Evolutionary conservation across 768 basidiomycete species (phyloP), one percentile per base, ranked within the genome.

Genomic region (Mycena rosella): DNA sequence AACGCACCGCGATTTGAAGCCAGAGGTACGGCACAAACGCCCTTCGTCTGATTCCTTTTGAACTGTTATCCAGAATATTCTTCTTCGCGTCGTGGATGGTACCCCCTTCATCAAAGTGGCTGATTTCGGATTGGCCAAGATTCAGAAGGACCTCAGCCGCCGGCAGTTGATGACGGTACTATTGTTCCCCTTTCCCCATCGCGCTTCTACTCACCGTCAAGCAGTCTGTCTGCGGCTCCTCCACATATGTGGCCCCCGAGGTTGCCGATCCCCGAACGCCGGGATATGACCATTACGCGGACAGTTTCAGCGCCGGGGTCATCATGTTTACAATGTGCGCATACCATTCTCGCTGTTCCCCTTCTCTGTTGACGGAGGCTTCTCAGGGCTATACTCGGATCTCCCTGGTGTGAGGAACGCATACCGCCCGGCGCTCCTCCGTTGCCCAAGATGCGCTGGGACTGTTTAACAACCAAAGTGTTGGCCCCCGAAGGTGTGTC

Each of bases 1-100:
- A 29, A 51, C 40, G 13, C 71, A 72, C 55, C 67, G 71, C 36
- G 71, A 72, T 49, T 32, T 72, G 47, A 72, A 72, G 49, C 71
- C 71, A 18, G 71, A 72, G 44, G 71, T 63, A 44, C 14, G n/a
- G 57, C 15, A 26, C 8, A 8, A 13, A 29, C 26, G 27, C 18
- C 10, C 27, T 52, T 57, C 24, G 10, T 15, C 0, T 17, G 14
- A 7, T 20, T 24, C 20, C 30, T 15, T 20, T 17, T 8, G 4
- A 24, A 20, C 14, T n/a, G 20, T 9, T 17, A 36, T 47, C 3
- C 32, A 71, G 70, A 71, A 71, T 20, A 68, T 71, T n/a, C 60
- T 71, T 24, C 30, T 71, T 1, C 32, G 49, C 27, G 53, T 38
- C 24, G 27, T 15, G 15, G 20, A 24, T 0, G 26, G 20, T 7